Evolutionary conservation across 768 basidiomycete species (phyloP).

Genomic region (Dendrothele bispora): DNA sequence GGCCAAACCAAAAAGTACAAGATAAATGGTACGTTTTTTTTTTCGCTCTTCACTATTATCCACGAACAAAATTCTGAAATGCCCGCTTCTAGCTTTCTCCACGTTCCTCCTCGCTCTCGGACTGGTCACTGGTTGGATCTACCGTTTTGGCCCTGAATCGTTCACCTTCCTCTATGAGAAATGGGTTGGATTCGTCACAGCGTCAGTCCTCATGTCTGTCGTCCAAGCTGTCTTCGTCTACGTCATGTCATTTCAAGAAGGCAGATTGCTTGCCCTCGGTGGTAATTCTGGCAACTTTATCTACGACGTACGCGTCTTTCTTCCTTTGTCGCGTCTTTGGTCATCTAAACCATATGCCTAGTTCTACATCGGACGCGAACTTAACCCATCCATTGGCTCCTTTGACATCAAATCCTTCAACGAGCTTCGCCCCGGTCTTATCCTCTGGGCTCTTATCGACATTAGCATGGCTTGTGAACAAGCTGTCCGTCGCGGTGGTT

Average conservation of each 20-base stretch:
- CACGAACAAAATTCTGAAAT: too few species aligned
- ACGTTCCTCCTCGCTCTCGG: conserved; percentile 85
- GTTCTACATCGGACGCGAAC: conserved; percentile 93
- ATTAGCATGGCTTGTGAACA: conserved; percentile 92
- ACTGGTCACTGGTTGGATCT: conserved; percentile 64
- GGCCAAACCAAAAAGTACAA: conserved; percentile 84
- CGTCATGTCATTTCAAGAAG: conserved; percentile 61
- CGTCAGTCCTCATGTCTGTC: conserved; percentile 75
- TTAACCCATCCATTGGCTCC: conserved; percentile 86
- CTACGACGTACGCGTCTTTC: conserved; percentile 75
- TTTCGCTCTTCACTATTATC: background rate
- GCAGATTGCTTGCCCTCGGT: conserved; percentile 82
- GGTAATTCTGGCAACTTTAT: conserved; percentile 86
- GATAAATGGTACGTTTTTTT: conserved; percentile 76
- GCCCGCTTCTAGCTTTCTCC: conserved; percentile 62
- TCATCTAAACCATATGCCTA: conserved; percentile 27
- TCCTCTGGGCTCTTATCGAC: conserved; percentile 89
- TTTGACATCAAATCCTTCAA: conserved; percentile 70
- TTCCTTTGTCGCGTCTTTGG: background rate
- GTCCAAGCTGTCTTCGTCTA: conserved; percentile 76
- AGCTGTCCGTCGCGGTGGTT: conserved; percentile 72
- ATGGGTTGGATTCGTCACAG: conserved; percentile 88
- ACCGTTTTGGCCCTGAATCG: conserved; percentile 70
- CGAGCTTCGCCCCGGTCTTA: conserved; percentile 87
- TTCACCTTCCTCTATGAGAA: conserved; percentile 92